Base-by-base conservation (phyloP, 2,329 filamentous ascomycete species). In the Diaporthe batatas region DNA sequence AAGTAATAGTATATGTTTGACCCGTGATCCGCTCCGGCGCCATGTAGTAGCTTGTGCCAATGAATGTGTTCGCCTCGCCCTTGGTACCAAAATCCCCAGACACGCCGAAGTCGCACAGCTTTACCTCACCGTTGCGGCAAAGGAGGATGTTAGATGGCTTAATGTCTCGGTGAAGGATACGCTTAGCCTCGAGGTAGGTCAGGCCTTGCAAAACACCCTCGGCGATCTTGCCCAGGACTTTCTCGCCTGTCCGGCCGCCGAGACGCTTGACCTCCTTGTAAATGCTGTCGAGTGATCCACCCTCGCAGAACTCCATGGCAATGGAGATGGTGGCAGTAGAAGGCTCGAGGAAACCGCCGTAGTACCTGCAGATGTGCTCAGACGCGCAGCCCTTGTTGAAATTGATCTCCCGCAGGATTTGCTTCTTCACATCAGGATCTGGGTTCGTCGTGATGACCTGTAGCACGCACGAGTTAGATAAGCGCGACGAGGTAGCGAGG, bases 21-120 rank as follows among this genome's bases (percentile, higher is more conserved):
- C 96, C 96, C 1, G 96, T 98, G 81, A 99, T 99, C 68, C 96
- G 93, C 83, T 99, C 96, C 0, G 96, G 96, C 5, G 96, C 96
- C 96, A 99, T 99, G 86, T 99, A 99, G 82, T 98, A 99, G 74
- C 94, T 97, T 16, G 96, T 99, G 75, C 96, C 96, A 80, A 99
- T 99, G 80, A 99, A 99, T 0, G 96, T 99, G 82, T 98, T 98
- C 76, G 96, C 96, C 81, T 98, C 96, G 70, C 96, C 96, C 83
- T 99, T 98, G 65, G 96, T 99, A 76, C 96, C 97, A 80, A 98
- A 98, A 82, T 98, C 96, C 76, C 96, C 96, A 73, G 94, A 97
- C 62, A 99, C 96, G 78, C 96, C 96, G 81, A 99, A 99, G 84
- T 99, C 96, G 84, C 96, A 99, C 21, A 99, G 90, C 84, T 99